Conservation (phyloP, 2,329 filamentous ascomycete genomes). For the Neurospora crassa region DNA sequence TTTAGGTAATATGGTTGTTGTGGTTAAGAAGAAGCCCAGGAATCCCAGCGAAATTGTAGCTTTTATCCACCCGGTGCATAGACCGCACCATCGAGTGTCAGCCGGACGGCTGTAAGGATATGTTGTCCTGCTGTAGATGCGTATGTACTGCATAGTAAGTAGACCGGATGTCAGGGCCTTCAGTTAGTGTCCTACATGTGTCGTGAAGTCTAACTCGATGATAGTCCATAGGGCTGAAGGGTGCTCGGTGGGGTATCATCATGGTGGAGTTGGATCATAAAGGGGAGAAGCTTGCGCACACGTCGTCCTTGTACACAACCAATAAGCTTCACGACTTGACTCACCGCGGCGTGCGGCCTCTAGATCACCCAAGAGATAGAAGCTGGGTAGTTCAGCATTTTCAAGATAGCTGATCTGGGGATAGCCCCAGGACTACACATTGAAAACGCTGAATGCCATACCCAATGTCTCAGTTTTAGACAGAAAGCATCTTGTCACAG, state of each 20-base stretch:
- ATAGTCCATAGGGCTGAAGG: background rate
- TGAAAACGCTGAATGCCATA: background rate
- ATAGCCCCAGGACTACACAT: background rate
- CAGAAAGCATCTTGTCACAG: background rate
- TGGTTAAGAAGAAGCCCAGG: too few relatives aligned
- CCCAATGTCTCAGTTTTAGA: background rate
- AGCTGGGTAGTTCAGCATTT: background rate
- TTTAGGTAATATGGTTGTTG: too few relatives aligned
- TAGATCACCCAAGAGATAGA: background rate
- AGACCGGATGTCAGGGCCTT: background rate
- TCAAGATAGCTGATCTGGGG: background rate
- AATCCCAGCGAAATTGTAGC: too few relatives aligned
- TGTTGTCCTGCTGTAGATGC: background rate
- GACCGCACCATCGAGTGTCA: background rate
- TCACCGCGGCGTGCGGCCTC: background rate
- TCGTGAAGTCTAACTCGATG: background rate
- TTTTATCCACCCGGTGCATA: too few relatives aligned
- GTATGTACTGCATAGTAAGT: too few relatives aligned
- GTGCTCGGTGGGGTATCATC: background rate
- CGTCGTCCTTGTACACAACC: background rate
- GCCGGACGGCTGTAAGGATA: background rate
- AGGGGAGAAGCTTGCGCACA: background rate
- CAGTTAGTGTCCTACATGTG: background rate
- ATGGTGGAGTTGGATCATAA: background rate
- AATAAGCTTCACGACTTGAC: background rate